These are phyloP conservation scores for Anisodus tanguticus DNA, from an alignment of 257 asterid species.

Conservation along the genomic window DNA sequence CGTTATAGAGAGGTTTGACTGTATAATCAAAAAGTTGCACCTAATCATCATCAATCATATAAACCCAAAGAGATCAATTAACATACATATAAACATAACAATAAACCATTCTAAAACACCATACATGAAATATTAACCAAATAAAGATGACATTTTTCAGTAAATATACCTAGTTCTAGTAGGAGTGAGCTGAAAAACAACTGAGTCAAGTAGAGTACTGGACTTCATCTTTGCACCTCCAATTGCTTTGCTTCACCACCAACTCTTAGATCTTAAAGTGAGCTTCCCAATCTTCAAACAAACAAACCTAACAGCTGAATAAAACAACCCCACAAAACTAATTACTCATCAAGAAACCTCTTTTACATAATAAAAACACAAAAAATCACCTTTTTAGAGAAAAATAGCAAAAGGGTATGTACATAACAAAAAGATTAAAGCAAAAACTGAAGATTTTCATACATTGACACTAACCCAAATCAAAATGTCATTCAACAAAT, in stretches of 20 bases:
- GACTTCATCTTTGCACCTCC: constrained; percentile 60
- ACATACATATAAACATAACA: neutral
- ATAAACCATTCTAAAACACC: constrained; percentile 21
- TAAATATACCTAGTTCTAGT: constrained; percentile 78
- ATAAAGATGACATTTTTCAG: neutral
- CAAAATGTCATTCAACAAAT: constrained; percentile 15
- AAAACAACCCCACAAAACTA: neutral
- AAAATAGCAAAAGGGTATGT: constrained; percentile 11
- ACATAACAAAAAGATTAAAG: neutral
- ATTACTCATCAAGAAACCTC: constrained; percentile 12
- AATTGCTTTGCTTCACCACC: constrained; percentile 33
- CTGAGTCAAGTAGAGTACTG: constrained; percentile 70
- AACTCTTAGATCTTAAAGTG: constrained; percentile 53
- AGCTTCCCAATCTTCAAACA: constrained; percentile 29
- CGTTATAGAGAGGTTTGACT: no score
- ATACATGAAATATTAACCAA: constrained; percentile 9
- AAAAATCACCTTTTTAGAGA: constrained; percentile 13
- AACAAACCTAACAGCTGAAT: no score
- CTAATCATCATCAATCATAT: neutral
- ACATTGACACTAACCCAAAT: constrained; percentile 19
- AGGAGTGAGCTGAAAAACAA: constrained; percentile 92
- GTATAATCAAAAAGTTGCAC: neutral
- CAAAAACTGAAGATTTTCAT: constrained; percentile 4
- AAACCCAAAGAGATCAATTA: constrained; percentile 27
- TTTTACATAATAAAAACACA: constrained; percentile 9